These are phyloP conservation scores for Podila clonocystis DNA, from an alignment of 192 early-diverging fungal species.

Conservation along the genomic window DNA sequence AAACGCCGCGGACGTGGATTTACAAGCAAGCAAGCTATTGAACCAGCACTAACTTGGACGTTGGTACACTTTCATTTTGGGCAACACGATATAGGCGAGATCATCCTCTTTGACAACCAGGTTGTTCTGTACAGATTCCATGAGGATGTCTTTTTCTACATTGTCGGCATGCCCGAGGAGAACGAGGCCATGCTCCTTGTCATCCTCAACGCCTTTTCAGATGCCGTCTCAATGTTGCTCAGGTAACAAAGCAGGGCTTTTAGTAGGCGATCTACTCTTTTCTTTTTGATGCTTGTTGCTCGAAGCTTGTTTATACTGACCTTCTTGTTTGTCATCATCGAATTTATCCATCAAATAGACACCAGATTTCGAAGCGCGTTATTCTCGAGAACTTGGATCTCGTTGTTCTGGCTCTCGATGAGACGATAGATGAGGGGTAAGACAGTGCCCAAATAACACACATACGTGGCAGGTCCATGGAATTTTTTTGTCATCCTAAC, in stretches of 20 bases:
- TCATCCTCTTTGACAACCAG: slow-evolving; percentile 94
- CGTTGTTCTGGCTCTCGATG: slow-evolving; percentile 91
- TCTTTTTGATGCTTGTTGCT: not conserved
- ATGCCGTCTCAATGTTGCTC: slow-evolving; percentile 85
- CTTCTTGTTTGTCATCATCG: not conserved
- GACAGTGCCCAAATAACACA: not conserved
- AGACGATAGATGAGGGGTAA: slow-evolving; percentile 95
- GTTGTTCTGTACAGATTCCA: slow-evolving; percentile 88
- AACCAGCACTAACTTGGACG: no score
- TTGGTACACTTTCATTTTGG: not conserved
- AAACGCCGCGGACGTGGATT: no score
- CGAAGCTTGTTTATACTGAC: not conserved
- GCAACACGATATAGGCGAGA: slow-evolving; percentile 67
- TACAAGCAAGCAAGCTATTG: no score
- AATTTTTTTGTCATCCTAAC: not conserved
- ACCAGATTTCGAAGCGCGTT: slow-evolving; percentile 90
- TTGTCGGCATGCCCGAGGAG: slow-evolving; percentile 90
- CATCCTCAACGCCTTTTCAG: slow-evolving; percentile 83
- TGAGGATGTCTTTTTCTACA: slow-evolving; percentile 91
- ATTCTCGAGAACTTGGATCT: slow-evolving; percentile 93
- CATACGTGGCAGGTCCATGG: not conserved
- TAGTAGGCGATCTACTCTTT: not conserved
- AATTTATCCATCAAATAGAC: slow-evolving; percentile 55
- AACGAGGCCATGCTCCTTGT: slow-evolving; percentile 91
- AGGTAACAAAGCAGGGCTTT: slow-evolving; percentile 59